phyloP scores from a whole-genome alignment of 768 basidiomycete species.

The Naganishia randhawae region DNA sequence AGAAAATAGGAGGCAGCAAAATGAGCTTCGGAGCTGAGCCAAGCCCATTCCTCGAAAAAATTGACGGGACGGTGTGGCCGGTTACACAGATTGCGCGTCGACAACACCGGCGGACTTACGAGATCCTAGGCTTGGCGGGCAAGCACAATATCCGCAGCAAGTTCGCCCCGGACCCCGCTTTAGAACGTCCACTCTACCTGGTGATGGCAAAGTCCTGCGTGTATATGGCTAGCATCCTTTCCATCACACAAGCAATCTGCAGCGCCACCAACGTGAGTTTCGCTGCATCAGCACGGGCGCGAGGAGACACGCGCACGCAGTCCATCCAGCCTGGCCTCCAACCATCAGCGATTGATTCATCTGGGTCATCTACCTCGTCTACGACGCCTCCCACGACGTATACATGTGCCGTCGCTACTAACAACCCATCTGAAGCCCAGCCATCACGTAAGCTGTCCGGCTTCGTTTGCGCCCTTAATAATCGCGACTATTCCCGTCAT shows the following conservation, averaged over 20 bases:
- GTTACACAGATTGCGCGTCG: background rate
- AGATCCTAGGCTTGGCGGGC: background rate
- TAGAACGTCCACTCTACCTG: constrained; percentile 14
- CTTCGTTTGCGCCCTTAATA: background rate
- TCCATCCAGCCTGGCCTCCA: background rate
- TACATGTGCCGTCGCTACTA: too few relatives aligned
- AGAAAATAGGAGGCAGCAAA: background rate
- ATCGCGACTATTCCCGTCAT: too few relatives aligned
- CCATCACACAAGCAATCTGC: constrained; percentile 5
- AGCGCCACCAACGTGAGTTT: background rate
- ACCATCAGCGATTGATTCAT: background rate
- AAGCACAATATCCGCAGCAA: background rate
- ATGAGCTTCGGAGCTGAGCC: constrained; percentile 16
- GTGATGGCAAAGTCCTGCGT: constrained; percentile 17
- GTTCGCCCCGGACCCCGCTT: constrained; percentile 2
- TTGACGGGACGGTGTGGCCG: constrained; percentile 1
- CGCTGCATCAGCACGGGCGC: background rate
- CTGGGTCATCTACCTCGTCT: background rate
- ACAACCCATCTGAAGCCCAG: background rate
- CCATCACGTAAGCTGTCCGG: background rate
- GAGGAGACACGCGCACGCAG: background rate
- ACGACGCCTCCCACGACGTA: background rate
- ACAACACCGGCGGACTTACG: background rate
- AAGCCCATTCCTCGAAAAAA: background rate
- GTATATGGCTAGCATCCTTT: background rate